Evolutionary conservation across 129 eudicot genomes (phyloP).

Genomic region (Flaveria linearis): DNA sequence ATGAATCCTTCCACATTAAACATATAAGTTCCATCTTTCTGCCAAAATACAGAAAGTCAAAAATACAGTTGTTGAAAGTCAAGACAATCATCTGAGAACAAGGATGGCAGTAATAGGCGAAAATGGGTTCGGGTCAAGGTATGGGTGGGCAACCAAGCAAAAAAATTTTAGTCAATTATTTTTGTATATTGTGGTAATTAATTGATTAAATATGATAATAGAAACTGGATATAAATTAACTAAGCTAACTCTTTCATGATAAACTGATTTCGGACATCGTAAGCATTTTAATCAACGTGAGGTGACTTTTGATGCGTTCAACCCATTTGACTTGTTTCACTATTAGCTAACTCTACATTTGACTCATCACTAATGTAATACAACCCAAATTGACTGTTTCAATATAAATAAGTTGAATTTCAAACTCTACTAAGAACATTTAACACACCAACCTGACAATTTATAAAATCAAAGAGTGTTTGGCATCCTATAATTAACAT

Average conservation of each 20-base stretch:
- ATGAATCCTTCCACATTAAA: slow-evolving; percentile 80
- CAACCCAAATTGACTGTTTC: neutral
- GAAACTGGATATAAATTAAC: neutral
- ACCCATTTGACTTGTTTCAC: neutral
- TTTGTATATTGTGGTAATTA: neutral
- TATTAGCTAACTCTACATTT: neutral
- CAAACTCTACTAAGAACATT: neutral
- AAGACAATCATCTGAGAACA: slow-evolving; percentile 9
- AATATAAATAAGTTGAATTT: neutral
- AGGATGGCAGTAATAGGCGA: neutral
- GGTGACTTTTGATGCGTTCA: neutral
- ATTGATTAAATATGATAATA: neutral
- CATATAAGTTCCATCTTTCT: slow-evolving; percentile 89
- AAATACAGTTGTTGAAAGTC: slow-evolving; percentile 9
- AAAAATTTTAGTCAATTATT: neutral
- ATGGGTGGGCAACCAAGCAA: neutral
- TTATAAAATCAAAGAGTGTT: slow-evolving; percentile 81
- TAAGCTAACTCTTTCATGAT: neutral
- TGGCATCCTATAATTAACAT: slow-evolving; percentile 76
- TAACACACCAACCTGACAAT: slow-evolving; percentile 74
- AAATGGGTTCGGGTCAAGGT: neutral
- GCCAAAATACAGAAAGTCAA: slow-evolving; percentile 24
- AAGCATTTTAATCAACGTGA: neutral
- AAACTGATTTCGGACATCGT: neutral
- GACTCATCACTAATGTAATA: neutral